Evolutionary conservation across 768 basidiomycete genomes (phyloP), one percentile per base, ranked within the genome.

Genomic region (Kwoniella heveanensis): DNA sequence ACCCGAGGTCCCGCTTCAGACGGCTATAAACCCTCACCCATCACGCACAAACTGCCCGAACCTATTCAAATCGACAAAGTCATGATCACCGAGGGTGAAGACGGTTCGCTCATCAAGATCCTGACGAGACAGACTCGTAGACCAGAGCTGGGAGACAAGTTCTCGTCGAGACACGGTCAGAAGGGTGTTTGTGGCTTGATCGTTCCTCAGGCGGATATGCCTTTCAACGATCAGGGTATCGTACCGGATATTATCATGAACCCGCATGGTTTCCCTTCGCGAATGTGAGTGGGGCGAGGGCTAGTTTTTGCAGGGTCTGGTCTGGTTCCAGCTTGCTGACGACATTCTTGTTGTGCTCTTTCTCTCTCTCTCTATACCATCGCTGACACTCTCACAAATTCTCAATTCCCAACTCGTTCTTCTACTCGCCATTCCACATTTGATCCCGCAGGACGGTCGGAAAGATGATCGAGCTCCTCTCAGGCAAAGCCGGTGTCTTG

Each of bases 231-330:
- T 81, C 90, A 92, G 79, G 96, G 96, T 24, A 93, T 97, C 70
- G 88, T 85, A 73, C 94, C 80, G 89, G 95, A 99, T 81, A 92
- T 94, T 19, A 96, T 99, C 82, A 98, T 99, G 95, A 99, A 99
- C 79, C 96, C 96, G 2, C 96, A 99, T 81, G 96, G 96, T 75
- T 98, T 99, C 84, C 96, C 96, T 4, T 95, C 92, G 61, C 90
- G 95, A 58, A 82, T 82, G 81, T 79, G 62, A 71, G 77, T 73
- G 32, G 32, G 13, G 32, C 32, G 32, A 32, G 13, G 32, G n/a
- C n/a, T n/a, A n/a, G n/a, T n/a, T n/a, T n/a, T n/a, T n/a, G n/a
- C n/a, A n/a, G n/a, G n/a, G n/a, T n/a, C n/a, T n/a, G n/a, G n/a
- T n/a, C n/a, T n/a, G n/a, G n/a, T n/a, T n/a, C n/a, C n/a, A n/a